These are phyloP conservation scores for Rhizopogon vinicolor DNA, from an alignment of 768 basidiomycete species.

Conservation along the genomic window DNA sequence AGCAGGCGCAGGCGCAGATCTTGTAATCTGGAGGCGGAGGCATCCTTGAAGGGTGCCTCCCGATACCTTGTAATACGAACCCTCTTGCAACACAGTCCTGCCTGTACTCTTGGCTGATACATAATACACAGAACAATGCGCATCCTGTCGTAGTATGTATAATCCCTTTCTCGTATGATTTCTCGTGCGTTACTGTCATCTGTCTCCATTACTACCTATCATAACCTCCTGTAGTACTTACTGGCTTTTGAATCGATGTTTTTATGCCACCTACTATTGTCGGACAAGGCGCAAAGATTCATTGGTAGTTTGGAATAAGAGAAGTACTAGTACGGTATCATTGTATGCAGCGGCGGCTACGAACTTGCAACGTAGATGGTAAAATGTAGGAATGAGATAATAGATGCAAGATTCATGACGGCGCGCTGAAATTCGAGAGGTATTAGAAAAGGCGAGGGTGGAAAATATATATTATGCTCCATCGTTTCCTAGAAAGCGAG, in stretches of 20 bases:
- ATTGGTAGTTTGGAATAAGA: not conserved
- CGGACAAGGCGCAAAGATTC: not conserved
- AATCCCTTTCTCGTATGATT: conserved; percentile 4
- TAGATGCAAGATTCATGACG: no score
- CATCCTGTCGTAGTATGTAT: conserved; percentile 4
- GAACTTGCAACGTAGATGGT: no score
- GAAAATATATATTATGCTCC: conserved; percentile 21
- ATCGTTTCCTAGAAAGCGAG: conserved; percentile 20
- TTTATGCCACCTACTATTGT: not conserved
- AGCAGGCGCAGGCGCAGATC: conserved; percentile 49
- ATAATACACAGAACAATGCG: conserved; percentile 16
- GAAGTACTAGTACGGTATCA: not conserved
- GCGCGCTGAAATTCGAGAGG: conserved; percentile 2
- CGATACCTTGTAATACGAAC: conserved; percentile 2
- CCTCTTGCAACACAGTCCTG: not conserved
- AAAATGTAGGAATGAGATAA: no score
- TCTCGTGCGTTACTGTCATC: not conserved
- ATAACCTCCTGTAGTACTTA: conserved; percentile 15
- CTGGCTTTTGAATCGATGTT: conserved; percentile 1
- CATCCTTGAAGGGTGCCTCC: not conserved
- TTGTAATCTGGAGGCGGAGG: conserved; percentile 6
- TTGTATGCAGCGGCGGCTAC: not conserved
- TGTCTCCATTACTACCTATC: conserved; percentile 5
- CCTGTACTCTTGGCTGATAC: conserved; percentile 4
- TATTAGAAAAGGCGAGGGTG: conserved; percentile 13